Evolutionary conservation across 2,329 filamentous ascomycete genomes (phyloP), one percentile per base, ranked within the genome.

Genomic region (Neodidymelliopsis sp.): DNA sequence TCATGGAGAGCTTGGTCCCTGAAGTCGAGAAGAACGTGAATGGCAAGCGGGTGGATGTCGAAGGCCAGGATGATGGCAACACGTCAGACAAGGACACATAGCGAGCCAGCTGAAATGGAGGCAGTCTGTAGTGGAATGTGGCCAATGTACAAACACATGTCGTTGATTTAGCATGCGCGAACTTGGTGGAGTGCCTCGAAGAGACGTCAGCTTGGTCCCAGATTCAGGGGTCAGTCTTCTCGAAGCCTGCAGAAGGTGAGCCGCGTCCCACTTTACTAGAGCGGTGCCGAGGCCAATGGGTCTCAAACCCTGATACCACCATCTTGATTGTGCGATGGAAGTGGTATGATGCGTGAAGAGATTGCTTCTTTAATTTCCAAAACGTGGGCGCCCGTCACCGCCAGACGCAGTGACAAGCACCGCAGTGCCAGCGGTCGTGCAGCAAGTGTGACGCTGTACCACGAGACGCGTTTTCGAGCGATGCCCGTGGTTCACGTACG

Each of bases 11-110:
- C 39, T 74, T 97, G 54, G 83, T 95, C 11, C 75, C 81, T 0
- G 91, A 96, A 69, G 90, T 96, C 3, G 84, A 90, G 67, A 76
- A 84, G 69, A 87, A 87, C 42, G 87, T 96, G 4, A 75, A 91
- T 59, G 93, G 93, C 3, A 80, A 79, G 61, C 80, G 87, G 38
- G 84, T 96, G 9, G 61, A 74, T 20, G 79, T 81, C 19, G 92
- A 97, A 71, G 90, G 87, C 53, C 77, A 81, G 59, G 77, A 79
- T 52, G 77, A 80, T 55, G 67, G 70, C 28, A 69, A 71, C 16
- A 55, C 56, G 20, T 63, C 60, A 35, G 75, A 75, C 37, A 72
- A 72, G 49, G 75, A 76, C 31, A 56, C 60, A 38, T 63, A 62
- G 60, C 48, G 25, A 52, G 58, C 45, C 56, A 55, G 43, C 44